phyloP scores from a whole-genome alignment of 345 rosid species.

The Murraya koenigii region DNA sequence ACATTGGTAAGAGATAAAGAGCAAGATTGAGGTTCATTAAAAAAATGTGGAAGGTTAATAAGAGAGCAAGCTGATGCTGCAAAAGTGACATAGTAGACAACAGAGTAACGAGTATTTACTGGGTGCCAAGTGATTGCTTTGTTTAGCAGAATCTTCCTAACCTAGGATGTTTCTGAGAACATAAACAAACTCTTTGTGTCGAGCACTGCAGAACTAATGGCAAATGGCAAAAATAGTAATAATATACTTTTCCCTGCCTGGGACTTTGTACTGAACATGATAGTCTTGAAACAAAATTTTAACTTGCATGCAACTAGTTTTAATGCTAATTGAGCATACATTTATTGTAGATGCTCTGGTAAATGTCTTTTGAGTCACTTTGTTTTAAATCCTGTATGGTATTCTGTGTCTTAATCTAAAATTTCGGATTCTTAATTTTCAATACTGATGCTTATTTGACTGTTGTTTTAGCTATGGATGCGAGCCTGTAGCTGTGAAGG shows the following conservation, averaged over 20 bases:
- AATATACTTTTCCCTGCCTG: neutral
- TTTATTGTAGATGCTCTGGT: neutral
- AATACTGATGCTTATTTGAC: constrained; percentile 5
- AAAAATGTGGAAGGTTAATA: neutral
- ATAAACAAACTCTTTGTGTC: neutral
- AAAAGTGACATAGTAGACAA: neutral
- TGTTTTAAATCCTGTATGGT: neutral
- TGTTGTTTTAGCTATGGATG: constrained; percentile 27
- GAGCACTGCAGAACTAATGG: neutral
- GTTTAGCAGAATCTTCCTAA: neutral
- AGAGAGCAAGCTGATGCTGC: neutral
- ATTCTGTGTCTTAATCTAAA: neutral
- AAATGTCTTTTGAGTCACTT: neutral
- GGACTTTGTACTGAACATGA: neutral
- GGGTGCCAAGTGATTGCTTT: neutral
- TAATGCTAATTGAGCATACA: neutral
- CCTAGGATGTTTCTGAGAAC: neutral
- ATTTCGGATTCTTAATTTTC: neutral
- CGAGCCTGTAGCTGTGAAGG: constrained; percentile 51
- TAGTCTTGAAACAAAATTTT: neutral
- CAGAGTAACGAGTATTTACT: neutral
- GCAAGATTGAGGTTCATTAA: neutral
- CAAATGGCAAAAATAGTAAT: neutral
- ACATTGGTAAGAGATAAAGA: neutral
- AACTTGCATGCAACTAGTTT: neutral